These are phyloP conservation scores for Panicum miliaceum DNA, from an alignment of 176 grass and related monocot genomes.

Conservation along the genomic window DNA sequence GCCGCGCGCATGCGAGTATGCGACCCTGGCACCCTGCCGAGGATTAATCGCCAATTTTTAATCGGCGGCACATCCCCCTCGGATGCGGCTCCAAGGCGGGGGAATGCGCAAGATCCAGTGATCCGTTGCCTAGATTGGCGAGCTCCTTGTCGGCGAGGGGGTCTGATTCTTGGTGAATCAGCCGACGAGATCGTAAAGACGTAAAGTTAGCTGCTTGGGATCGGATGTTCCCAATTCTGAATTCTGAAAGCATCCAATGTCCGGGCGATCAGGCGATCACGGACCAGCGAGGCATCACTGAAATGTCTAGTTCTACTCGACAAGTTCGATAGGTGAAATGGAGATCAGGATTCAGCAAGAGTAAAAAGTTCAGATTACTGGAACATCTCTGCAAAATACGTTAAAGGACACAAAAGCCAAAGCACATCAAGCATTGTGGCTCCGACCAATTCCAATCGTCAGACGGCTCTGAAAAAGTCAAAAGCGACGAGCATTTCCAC, in stretches of 20 bases:
- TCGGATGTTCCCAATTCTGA: neutral
- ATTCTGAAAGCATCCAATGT: conserved; percentile 31
- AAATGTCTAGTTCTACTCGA: neutral
- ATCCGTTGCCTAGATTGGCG: conserved; percentile 33
- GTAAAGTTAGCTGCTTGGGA: neutral
- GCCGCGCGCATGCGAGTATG: conserved; percentile 4
- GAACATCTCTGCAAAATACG: neutral
- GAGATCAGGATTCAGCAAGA: neutral
- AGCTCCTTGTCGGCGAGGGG: neutral
- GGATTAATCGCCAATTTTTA: neutral
- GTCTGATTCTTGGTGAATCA: conserved; percentile 33
- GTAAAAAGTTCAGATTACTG: neutral
- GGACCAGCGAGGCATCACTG: neutral
- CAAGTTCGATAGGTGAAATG: neutral
- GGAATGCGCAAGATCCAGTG: conserved; percentile 27
- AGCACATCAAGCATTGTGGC: neutral
- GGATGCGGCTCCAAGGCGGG: conserved; percentile 14
- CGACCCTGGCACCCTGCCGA: no score
- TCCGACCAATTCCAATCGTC: neutral
- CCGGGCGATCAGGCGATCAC: neutral
- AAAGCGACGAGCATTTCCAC: conserved; percentile 15
- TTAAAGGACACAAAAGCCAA: neutral
- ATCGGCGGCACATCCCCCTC: conserved; percentile 8
- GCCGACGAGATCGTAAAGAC: conserved; percentile 24
- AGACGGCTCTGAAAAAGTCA: conserved; percentile 4